Evolutionary conservation across 805 yeast genomes (phyloP).

Genomic region (Cyberlindnera mycetangii): DNA sequence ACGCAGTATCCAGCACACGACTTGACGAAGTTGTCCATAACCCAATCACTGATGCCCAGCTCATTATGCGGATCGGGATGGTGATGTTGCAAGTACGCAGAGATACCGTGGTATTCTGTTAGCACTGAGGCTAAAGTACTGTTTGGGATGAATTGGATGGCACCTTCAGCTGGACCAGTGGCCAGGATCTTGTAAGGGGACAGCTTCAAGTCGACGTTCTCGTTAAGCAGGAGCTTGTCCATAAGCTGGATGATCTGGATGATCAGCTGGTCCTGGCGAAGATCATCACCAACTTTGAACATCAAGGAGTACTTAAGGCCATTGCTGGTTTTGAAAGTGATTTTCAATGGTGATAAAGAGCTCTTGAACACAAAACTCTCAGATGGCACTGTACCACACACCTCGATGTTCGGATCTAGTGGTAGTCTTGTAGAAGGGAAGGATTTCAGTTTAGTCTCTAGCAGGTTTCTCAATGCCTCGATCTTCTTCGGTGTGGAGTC

Average conservation of each 20-base stretch:
- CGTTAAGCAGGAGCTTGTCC: constrained; percentile 85
- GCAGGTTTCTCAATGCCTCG: constrained; percentile 54
- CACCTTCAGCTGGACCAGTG: constrained; percentile 87
- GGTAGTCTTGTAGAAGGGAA: constrained; percentile 70
- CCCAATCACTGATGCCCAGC: constrained; percentile 41
- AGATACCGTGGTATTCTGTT: constrained; percentile 69
- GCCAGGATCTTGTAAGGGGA: constrained; percentile 91
- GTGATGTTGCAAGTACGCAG: constrained; percentile 65
- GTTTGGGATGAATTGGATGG: constrained; percentile 92
- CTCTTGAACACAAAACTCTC: constrained; percentile 88
- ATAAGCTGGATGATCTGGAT: constrained; percentile 87
- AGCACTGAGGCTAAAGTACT: constrained; percentile 82
- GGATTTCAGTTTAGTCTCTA: constrained; percentile 38
- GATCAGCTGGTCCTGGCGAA: constrained; percentile 95
- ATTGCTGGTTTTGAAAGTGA: constrained; percentile 62
- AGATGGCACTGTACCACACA: constrained; percentile 75
- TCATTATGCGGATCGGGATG: constrained; percentile 48
- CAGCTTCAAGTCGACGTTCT: constrained; percentile 81
- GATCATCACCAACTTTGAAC: constrained; percentile 93
- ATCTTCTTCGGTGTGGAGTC: constrained; percentile 78
- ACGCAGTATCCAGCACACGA: constrained; percentile 99
- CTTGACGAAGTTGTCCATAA: constrained; percentile 91
- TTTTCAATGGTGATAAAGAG: constrained; percentile 82
- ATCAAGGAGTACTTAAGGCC: constrained; percentile 68
- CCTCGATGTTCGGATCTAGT: constrained; percentile 71